Percentiles rank a stretch among this genome's conserved stretches.
Evolutionary conservation across 2,329 filamentous ascomycete genomes (phyloP).

Genomic region (Exophiala calicioides): DNA sequence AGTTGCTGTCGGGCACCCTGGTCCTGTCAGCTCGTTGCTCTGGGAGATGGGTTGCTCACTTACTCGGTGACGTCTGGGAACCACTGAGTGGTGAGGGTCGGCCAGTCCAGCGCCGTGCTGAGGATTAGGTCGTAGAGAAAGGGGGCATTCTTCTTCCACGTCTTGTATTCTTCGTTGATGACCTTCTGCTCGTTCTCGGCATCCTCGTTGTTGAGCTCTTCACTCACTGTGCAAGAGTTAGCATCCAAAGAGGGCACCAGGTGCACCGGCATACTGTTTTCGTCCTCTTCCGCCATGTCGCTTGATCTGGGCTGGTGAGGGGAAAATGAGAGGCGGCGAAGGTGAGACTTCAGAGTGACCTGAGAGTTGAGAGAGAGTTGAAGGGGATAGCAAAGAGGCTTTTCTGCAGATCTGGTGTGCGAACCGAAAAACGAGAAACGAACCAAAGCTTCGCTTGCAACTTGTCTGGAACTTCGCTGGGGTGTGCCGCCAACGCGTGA

Average conservation of each 20-base stretch:
- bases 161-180: conserved; percentile 80
- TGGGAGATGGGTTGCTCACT: conserved; percentile 30
- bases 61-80: conserved; percentile 88
- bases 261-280: conserved; percentile 28
- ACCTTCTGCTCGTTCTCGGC: conserved; percentile 31
- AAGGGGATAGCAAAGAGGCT: too few species aligned
- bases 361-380: too few species aligned
- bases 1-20: conserved; percentile 78
- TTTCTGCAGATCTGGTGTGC: too few species aligned
- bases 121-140: conserved; percentile 98
- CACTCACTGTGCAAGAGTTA: conserved; percentile 29
- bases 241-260: conserved; percentile 5
- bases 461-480: too few species aligned
- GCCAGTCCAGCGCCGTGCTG: conserved; percentile 94
- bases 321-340: background rate
- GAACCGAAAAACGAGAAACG: too few species aligned
- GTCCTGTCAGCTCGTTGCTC: conserved; percentile 15
- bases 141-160: conserved; percentile 99
- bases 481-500: too few species aligned
- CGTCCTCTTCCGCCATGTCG: conserved; percentile 33
- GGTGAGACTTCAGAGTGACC: too few species aligned
- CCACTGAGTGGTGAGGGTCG: conserved; percentile 96
- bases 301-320: background rate
- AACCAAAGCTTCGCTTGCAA: too few species aligned
- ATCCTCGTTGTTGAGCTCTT: conserved; percentile 85